Conservation (phyloP, 371 early-diverging fungal genomes). For the Rhizopus delemar region DNA sequence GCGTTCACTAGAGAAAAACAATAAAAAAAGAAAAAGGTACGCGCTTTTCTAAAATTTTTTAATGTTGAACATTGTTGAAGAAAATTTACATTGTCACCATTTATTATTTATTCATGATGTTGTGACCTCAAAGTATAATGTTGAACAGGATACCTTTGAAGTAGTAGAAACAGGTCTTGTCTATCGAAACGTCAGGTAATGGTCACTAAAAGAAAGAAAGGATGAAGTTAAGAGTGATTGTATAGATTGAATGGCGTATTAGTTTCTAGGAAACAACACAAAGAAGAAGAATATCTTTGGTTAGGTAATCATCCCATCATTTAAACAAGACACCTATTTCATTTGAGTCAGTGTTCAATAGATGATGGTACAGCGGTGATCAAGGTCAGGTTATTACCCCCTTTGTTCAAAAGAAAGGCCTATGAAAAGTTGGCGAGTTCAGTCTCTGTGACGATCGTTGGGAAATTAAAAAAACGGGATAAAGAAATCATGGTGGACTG, state of each 20-base stretch:
- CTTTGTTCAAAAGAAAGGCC: neutral
- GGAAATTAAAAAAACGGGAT: conserved; percentile 7
- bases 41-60: neutral
- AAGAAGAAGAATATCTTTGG: conserved; percentile 15
- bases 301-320: conserved; percentile 13
- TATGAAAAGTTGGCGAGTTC: neutral
- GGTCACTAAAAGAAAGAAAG: neutral
- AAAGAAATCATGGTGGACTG: conserved; percentile 12
- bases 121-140: neutral
- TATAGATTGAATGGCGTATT: conserved; percentile 25
- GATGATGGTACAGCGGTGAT: conserved; percentile 30
- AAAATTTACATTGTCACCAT: conserved; percentile 24
- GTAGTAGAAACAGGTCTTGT: conserved; percentile 3
- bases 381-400: conserved; percentile 5
- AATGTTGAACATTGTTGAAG: conserved; percentile 12
- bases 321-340: neutral
- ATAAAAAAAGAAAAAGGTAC: too few species aligned
- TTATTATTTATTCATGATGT: conserved; percentile 23
- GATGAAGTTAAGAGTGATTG: neutral
- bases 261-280: conserved; percentile 12
- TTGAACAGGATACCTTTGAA: conserved; percentile 3
- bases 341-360: neutral
- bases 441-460: conserved; percentile 15
- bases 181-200: conserved; percentile 21
- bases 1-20: too few species aligned